Evolutionary conservation across 2,329 filamentous ascomycete genomes (phyloP).

Genomic region (Magnaporthiopsis rhizophila): DNA sequence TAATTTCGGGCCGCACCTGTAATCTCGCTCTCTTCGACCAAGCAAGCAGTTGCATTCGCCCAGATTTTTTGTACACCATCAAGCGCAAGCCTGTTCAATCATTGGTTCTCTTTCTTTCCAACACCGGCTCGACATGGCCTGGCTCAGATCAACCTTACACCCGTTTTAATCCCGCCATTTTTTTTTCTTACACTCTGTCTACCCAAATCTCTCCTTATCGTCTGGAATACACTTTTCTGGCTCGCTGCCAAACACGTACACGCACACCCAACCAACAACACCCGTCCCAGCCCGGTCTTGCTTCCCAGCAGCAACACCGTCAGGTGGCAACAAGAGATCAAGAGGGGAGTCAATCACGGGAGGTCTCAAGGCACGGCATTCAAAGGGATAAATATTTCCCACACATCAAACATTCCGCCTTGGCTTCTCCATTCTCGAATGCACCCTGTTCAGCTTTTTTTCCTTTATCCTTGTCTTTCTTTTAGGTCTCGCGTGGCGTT

Average conservation of each 20-base stretch:
- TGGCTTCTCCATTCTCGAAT: too few species aligned
- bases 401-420: slow-evolving; percentile 9
- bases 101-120: background rate
- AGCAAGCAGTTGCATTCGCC: too few species aligned
- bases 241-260: slow-evolving; percentile 17
- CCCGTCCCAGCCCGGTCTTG: slow-evolving; percentile 7
- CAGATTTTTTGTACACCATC: background rate
- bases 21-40: too few species aligned
- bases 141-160: too few species aligned
- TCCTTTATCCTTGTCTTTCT: too few species aligned
- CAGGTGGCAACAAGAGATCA: background rate
- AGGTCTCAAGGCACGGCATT: background rate
- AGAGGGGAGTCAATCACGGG: slow-evolving; percentile 5
- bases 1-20: too few species aligned
- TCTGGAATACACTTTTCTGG: slow-evolving; percentile 13
- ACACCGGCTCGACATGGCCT: background rate
- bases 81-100: slow-evolving; percentile 1
- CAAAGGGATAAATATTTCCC: slow-evolving; percentile 13
- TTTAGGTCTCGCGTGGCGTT: slow-evolving; percentile 26
- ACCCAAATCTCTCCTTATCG: background rate
- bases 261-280: too few species aligned
- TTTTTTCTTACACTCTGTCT: background rate
- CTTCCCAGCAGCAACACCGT: slow-evolving; percentile 18
- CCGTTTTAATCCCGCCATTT: background rate
- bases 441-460: slow-evolving; percentile 12